A percentile compares a stretch with the other conserved stretches of the same genome.
phyloP scores from a whole-genome alignment of 805 yeast species.

The Suhomyces canberraensis region DNA sequence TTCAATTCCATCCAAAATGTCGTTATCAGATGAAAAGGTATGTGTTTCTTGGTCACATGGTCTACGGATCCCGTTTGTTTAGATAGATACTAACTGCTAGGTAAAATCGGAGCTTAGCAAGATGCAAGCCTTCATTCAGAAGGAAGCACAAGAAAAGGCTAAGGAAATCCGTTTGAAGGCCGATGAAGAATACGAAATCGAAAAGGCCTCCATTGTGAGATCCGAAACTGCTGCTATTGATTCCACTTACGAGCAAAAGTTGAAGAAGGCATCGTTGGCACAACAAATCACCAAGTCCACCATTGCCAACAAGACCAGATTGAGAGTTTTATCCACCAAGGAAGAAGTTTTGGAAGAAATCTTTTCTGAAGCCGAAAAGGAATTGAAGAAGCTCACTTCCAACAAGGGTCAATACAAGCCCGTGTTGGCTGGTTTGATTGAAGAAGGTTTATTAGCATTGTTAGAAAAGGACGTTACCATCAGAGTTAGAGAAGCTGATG shows the following conservation, averaged over 20 bases:
- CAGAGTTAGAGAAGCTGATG: slow-evolving; percentile 66
- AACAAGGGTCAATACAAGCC: slow-evolving; percentile 61
- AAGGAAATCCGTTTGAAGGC: slow-evolving; percentile 94
- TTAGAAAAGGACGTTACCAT: slow-evolving; percentile 68
- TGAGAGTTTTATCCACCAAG: slow-evolving; percentile 82
- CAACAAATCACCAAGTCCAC: slow-evolving; percentile 96
- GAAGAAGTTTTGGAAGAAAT: slow-evolving; percentile 71
- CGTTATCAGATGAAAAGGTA: slow-evolving; percentile 32
- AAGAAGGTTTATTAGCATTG: slow-evolving; percentile 68
- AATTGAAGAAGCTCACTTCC: slow-evolving; percentile 56
- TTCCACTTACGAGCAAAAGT: slow-evolving; percentile 68
- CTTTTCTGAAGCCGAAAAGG: slow-evolving; percentile 63
- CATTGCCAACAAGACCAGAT: slow-evolving; percentile 91
- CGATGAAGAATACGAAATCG: slow-evolving; percentile 97
- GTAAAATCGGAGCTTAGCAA: slow-evolving; percentile 93
- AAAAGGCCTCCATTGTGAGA: slow-evolving; percentile 92
- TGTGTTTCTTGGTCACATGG: slow-evolving; percentile 6
- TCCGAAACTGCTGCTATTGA: slow-evolving; percentile 89
- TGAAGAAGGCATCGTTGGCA: slow-evolving; percentile 86
- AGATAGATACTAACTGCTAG: slow-evolving; percentile 32
- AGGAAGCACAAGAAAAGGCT: slow-evolving; percentile 99
- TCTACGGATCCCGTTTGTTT: background rate
- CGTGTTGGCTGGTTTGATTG: slow-evolving; percentile 71
- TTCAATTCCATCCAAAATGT: slow-evolving; percentile 16
- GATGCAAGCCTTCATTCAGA: slow-evolving; percentile 98